A percentile compares a stretch with the other conserved stretches of the same genome.
These are phyloP conservation scores for Xylaria sp. DNA, from an alignment of 495 filamentous ascomycete genomes.

Conservation along the genomic window DNA sequence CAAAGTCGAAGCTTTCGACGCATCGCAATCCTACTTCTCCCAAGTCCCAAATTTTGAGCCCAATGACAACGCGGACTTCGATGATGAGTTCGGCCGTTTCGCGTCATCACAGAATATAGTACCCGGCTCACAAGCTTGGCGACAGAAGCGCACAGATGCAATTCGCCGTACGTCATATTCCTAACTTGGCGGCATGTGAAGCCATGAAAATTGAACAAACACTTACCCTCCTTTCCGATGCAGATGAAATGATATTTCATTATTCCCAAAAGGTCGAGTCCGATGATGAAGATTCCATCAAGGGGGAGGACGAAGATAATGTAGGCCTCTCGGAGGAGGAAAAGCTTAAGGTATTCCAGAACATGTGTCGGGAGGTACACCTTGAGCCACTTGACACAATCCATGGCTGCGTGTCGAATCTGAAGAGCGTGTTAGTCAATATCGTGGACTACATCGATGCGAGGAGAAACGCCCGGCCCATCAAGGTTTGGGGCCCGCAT, in stretches of 20 bases:
- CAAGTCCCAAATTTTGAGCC: conserved; percentile 43
- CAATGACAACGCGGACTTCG: conserved; percentile 40
- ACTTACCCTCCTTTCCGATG: neutral
- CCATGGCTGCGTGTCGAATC: conserved; percentile 39
- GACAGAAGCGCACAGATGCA: conserved; percentile 41
- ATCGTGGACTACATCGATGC: conserved; percentile 60
- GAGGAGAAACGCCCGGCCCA: conserved; percentile 37
- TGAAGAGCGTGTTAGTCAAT: conserved; percentile 54
- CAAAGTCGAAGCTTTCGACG: conserved; percentile 29
- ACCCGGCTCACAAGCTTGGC: conserved; percentile 42
- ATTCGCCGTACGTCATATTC: conserved; percentile 30
- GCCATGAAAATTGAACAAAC: neutral
- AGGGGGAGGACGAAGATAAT: conserved; percentile 21
- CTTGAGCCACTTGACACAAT: conserved; percentile 29
- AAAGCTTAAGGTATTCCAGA: conserved; percentile 38
- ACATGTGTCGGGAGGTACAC: conserved; percentile 40
- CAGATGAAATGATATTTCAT: conserved; percentile 41
- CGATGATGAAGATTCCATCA: conserved; percentile 22
- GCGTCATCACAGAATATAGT: conserved; percentile 46
- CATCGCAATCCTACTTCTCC: conserved; percentile 47
- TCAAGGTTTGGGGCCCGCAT: conserved; percentile 42
- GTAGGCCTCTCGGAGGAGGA: conserved; percentile 18
- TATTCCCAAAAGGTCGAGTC: conserved; percentile 35
- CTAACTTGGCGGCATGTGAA: neutral
- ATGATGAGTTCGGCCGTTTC: conserved; percentile 46